Evolutionary conservation across 2,329 filamentous ascomycete genomes (phyloP), one percentile per base, ranked within the genome.

Genomic region (Fusarium tricinctum): DNA sequence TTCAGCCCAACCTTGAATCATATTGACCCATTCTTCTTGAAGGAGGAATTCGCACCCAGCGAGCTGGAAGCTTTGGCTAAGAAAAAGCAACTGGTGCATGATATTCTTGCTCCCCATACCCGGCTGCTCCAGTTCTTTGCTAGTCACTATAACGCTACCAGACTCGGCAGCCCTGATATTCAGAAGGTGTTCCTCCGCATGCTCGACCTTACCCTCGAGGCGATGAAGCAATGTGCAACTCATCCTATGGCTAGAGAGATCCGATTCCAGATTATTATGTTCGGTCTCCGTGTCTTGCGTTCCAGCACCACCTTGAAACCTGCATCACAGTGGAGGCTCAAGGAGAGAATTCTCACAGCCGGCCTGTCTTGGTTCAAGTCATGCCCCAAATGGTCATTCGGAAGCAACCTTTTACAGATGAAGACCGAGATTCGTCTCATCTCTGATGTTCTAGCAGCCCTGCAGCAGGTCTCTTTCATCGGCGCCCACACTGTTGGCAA

Each of bases 91-190:
- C 81, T 87, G 28, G 90, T 94, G 3, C 92, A 97, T 73, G 92
- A 96, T 73, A 81, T 95, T 51, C 88, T 99, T 39, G 90, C 93
- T 9, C 96, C 96, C 6, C 96, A 99, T 78, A 89, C 92, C 53
- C 89, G 92, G 23, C 81, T 98, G 26, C 81, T 97, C 33, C 93
- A 97, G 68, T 97, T 98, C 77, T 88, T 99, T 63, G 90, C 88
- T 61, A 99, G 96, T 74, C 95, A 98, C 77, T 99, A 97, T 81
- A 97, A 94, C 76, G 94, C 97, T 3, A 94, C 92, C 14, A 88
- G 94, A n/a, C 84, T 97, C 26, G 91, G 93, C 26, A 97, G 91
- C 71, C 85, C 89, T 2, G 91, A 97, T 75, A 91, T 91, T 1
- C 93, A 97, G 72, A 88, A 88, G 62, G 86, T 94, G 6, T 97